These are phyloP conservation scores for Lonicera japonica DNA, from an alignment of 129 eudicot species.

Conservation along the genomic window DNA sequence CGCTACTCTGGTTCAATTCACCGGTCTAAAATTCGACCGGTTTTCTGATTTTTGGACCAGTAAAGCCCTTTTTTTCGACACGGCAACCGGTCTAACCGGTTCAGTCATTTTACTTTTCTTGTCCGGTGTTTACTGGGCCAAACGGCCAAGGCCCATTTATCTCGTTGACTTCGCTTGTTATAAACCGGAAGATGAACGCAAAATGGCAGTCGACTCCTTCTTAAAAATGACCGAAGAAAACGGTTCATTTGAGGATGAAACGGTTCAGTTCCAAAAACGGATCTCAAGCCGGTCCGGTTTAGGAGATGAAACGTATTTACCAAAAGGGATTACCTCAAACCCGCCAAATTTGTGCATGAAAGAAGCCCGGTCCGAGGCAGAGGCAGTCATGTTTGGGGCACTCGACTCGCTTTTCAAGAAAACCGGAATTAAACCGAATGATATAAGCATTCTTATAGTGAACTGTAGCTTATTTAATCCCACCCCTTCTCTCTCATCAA, in stretches of 20 bases:
- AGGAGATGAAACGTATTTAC: constrained; percentile 74
- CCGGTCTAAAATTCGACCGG: constrained; percentile 34
- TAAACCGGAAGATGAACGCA: constrained; percentile 57
- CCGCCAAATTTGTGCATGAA: constrained; percentile 67
- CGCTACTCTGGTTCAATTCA: constrained; percentile 45
- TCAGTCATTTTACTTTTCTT: constrained; percentile 28
- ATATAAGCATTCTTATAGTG: constrained; percentile 66
- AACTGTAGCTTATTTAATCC: constrained; percentile 89
- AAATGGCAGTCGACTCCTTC: constrained; percentile 47
- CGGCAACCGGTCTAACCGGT: constrained; percentile 43
- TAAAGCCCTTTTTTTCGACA: constrained; percentile 29
- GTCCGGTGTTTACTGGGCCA: constrained; percentile 59
- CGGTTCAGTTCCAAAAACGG: constrained; percentile 51
- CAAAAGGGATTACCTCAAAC: constrained; percentile 55
- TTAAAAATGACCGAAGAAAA: constrained; percentile 56
- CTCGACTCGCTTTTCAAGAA: constrained; percentile 59
- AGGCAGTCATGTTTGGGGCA: constrained; percentile 76
- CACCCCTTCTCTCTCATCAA: constrained; percentile 83
- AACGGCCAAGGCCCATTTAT: constrained; percentile 46
- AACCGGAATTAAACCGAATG: constrained; percentile 52
- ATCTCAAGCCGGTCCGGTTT: constrained; percentile 63
- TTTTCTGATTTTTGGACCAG: constrained; percentile 31
- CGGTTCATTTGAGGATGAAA: constrained; percentile 50
- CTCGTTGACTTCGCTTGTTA: constrained; percentile 75
- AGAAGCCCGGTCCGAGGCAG: constrained; percentile 75